Evolutionary conservation across 306 rosid species (phyloP).

Genomic region (Pterocarpus macrocarpus): DNA sequence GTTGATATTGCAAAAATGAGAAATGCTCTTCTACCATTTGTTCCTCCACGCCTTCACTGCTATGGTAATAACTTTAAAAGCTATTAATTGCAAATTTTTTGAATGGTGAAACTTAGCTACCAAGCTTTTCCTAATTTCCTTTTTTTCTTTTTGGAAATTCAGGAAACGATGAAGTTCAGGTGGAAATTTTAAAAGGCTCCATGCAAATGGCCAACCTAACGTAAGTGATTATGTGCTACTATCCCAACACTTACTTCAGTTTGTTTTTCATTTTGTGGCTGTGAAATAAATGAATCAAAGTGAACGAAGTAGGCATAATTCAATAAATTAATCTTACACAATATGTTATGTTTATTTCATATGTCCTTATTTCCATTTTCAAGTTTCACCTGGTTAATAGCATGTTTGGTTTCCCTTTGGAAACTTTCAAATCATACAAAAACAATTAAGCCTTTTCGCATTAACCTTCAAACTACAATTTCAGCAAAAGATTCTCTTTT

Average conservation of each 20-base stretch:
- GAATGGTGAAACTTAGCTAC: not conserved
- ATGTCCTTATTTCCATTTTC: not conserved
- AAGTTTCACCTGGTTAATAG: no score
- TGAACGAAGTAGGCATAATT: not conserved
- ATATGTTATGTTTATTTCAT: no score
- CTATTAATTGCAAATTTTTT: not conserved
- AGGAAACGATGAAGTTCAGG: constrained; percentile 57
- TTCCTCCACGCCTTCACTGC: constrained; percentile 45
- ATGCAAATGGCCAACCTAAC: constrained; percentile 47
- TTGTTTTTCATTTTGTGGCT: constrained; percentile 17
- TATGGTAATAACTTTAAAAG: constrained; percentile 50
- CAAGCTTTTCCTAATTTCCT: not conserved
- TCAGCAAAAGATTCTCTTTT: no score
- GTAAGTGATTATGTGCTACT: constrained; percentile 48
- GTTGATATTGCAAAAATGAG: constrained; percentile 50
- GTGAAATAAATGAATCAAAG: not conserved
- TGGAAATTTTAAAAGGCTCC: constrained; percentile 46
- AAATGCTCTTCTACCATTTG: constrained; percentile 55
- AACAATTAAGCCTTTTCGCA: no score
- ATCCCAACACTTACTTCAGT: not conserved
- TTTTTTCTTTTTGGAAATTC: constrained; percentile 21
- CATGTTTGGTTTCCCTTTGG: no score
- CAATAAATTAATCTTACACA: constrained; percentile 1
- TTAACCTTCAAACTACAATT: no score
- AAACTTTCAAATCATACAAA: no score